phyloP scores from a whole-genome alignment of 306 rosid species.

The Malus fusca region DNA sequence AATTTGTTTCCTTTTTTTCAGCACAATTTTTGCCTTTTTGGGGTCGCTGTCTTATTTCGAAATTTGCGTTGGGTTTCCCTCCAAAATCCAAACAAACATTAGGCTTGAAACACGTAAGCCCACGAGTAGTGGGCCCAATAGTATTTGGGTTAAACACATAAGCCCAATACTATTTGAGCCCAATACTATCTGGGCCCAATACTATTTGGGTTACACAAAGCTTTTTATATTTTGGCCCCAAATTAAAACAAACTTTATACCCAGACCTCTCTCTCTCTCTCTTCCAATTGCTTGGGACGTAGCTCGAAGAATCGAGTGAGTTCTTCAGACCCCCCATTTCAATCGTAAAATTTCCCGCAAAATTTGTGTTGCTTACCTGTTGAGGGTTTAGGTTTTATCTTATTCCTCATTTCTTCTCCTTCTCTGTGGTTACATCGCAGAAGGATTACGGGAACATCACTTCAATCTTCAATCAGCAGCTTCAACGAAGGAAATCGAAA shows the following conservation, averaged over 20 bases:
- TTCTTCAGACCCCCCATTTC: background rate
- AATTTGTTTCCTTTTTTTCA: background rate
- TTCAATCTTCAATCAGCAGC: background rate
- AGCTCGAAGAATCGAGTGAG: background rate
- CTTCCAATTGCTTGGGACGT: background rate
- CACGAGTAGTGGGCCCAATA: background rate
- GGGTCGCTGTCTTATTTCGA: slow-evolving; percentile 9
- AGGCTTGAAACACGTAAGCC: background rate
- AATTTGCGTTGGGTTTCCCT: slow-evolving; percentile 30
- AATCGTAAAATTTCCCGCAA: background rate
- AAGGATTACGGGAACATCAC: background rate
- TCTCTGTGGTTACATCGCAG: background rate
- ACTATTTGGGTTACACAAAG: background rate
- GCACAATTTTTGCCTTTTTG: background rate
- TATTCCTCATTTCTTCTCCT: no score
- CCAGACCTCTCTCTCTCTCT: background rate
- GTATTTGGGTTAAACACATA: no score
- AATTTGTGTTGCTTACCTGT: background rate
- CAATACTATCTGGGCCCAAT: background rate
- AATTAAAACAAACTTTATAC: background rate
- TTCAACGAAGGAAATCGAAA: background rate
- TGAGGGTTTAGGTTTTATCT: background rate
- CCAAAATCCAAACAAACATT: background rate
- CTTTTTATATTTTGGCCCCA: background rate
- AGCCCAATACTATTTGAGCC: background rate